These are phyloP conservation scores for Colletotrichum theobromicola DNA, from an alignment of 2,329 filamentous ascomycete genomes.

Conservation along the genomic window DNA sequence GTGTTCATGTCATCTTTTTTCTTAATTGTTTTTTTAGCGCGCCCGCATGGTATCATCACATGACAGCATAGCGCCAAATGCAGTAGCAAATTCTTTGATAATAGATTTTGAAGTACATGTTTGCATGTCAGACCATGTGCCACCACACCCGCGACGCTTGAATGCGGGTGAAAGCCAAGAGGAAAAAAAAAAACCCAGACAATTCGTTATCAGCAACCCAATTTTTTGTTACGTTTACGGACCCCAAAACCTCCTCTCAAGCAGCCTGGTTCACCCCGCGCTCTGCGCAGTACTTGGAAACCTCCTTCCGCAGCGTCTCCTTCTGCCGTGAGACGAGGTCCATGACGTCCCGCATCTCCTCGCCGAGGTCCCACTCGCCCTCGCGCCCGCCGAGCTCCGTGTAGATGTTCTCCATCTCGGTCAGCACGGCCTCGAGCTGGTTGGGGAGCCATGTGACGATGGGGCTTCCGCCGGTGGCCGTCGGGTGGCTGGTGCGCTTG, in stretches of 20 bases:
- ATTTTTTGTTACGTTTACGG: not conserved
- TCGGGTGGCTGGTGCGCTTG: constrained; percentile 77
- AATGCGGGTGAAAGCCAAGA: not conserved
- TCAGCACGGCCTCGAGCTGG: constrained; percentile 76
- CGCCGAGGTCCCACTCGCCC: constrained; percentile 47
- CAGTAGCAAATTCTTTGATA: not conserved
- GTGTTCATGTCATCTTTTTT: not conserved
- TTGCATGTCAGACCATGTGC: not conserved
- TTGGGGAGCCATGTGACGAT: constrained; percentile 88
- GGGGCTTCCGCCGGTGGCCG: constrained; percentile 79
- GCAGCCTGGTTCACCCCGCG: constrained; percentile 43
- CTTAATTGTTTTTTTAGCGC: not conserved
- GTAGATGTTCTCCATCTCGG: constrained; percentile 69
- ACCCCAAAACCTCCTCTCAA: not conserved
- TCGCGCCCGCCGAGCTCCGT: constrained; percentile 46
- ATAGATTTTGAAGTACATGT: not conserved
- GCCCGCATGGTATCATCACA: not conserved
- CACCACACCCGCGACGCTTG: not conserved
- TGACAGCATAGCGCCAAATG: not conserved
- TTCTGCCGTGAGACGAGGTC: constrained; percentile 68
- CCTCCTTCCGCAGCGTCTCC: constrained; percentile 73
- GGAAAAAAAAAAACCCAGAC: not conserved
- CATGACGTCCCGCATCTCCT: constrained; percentile 66
- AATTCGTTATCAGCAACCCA: not conserved
- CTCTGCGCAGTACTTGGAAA: constrained; percentile 75